Percentiles rank a stretch among this genome's conserved stretches.
These are phyloP conservation scores for Pseudonitzschia pungens DNA, from an alignment of 108 stramenopile species.

Conservation along the genomic window DNA sequence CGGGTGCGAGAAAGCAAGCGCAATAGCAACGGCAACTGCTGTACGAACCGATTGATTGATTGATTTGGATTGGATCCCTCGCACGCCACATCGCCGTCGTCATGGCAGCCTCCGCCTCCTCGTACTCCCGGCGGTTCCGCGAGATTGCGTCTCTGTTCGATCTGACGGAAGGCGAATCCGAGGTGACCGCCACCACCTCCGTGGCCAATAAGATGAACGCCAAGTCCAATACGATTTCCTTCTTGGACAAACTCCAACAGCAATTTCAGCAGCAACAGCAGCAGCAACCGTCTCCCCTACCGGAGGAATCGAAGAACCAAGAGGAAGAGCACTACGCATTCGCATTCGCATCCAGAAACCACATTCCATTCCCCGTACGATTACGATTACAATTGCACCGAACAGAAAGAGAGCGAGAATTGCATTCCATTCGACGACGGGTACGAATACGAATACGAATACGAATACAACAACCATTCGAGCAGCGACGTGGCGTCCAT, in stretches of 20 bases:
- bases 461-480: background rate
- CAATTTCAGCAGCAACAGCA: background rate
- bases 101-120: background rate
- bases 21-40: background rate
- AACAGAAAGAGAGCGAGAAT: background rate
- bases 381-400: background rate
- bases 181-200: background rate
- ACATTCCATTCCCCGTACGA: background rate
- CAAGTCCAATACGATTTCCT: background rate
- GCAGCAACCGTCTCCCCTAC: background rate
- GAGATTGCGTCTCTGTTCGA: constrained; percentile 1
- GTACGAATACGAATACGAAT: background rate
- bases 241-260: background rate
- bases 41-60: background rate
- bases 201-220: background rate
- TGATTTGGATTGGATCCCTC: background rate
- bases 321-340: background rate
- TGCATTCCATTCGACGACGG: background rate
- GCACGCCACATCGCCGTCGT: background rate
- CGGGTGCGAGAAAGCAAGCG: background rate
- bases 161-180: background rate
- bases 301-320: background rate
- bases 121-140: constrained; percentile 5
- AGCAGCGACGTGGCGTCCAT: background rate
- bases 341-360: background rate